phyloP scores from a whole-genome alignment of 2,329 filamentous ascomycete genomes.

The Trichoderma aggressivum region DNA sequence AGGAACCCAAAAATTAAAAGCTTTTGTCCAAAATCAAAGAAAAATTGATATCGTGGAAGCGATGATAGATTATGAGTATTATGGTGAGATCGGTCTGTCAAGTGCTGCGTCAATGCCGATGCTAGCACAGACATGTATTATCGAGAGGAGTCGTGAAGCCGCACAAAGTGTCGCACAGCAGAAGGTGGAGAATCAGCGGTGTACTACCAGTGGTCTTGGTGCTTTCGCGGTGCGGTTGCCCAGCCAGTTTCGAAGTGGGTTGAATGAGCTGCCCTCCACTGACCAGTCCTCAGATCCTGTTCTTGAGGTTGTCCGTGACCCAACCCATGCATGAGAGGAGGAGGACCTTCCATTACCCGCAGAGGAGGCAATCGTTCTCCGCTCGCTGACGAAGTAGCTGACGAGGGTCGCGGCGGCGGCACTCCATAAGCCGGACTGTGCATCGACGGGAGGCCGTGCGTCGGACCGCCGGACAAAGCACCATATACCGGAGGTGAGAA shows the following conservation, averaged over 20 bases:
- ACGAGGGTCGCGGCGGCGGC: constrained; percentile 37
- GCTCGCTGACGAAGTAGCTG: constrained; percentile 36
- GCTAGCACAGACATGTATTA: neutral
- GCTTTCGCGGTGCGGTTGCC: constrained; percentile 32
- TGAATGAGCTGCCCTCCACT: constrained; percentile 35
- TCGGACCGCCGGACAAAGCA: constrained; percentile 33
- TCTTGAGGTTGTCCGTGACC: constrained; percentile 32
- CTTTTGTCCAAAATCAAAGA: constrained; percentile 10
- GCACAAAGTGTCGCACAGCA: neutral
- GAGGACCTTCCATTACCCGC: constrained; percentile 41
- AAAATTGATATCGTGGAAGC: neutral
- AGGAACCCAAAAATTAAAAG: constrained; percentile 14
- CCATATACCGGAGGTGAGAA: constrained; percentile 40
- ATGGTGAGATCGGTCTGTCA: neutral
- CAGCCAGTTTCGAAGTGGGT: constrained; percentile 36
- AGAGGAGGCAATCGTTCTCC: constrained; percentile 48
- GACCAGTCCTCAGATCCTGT: constrained; percentile 36
- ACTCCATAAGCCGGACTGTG: constrained; percentile 37
- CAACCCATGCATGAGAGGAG: constrained; percentile 23
- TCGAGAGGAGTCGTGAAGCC: neutral
- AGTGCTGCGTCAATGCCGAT: neutral
- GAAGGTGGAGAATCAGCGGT: neutral
- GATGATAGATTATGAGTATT: neutral
- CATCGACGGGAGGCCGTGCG: constrained; percentile 41
- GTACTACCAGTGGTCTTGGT: constrained; percentile 23